phyloP scores from a whole-genome alignment of 495 filamentous ascomycete genomes.

The Aspergillus incahuasiensis region DNA sequence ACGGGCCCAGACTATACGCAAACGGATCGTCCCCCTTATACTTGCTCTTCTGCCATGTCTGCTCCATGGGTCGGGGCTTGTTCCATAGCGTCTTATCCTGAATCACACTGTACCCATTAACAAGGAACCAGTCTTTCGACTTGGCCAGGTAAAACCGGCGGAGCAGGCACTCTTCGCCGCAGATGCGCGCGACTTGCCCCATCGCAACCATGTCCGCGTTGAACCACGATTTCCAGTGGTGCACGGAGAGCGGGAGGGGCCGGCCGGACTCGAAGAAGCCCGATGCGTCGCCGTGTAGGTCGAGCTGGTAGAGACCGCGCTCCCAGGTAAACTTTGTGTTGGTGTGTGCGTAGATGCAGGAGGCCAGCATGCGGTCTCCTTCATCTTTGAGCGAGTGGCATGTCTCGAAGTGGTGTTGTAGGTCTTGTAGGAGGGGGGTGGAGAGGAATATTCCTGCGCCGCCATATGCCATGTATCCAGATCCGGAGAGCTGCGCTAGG shows the following conservation, averaged over 20 bases:
- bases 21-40: slow-evolving; percentile 17
- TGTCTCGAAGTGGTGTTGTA: slow-evolving; percentile 32
- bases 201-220: slow-evolving; percentile 47
- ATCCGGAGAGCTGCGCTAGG: slow-evolving; percentile 41
- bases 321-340: slow-evolving; percentile 46
- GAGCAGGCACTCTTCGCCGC: slow-evolving; percentile 52
- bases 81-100: slow-evolving; percentile 14
- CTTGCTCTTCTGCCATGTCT: slow-evolving; percentile 23
- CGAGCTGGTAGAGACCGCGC: slow-evolving; percentile 48
- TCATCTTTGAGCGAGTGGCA: slow-evolving; percentile 36
- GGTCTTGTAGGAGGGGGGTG: slow-evolving; percentile 36
- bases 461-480: slow-evolving; percentile 49
- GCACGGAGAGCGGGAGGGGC: slow-evolving; percentile 47
- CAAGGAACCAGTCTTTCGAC: slow-evolving; percentile 22
- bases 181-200: slow-evolving; percentile 46
- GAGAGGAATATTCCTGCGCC: slow-evolving; percentile 59
- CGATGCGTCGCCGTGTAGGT: slow-evolving; percentile 45
- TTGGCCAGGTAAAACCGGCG: slow-evolving; percentile 49
- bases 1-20: slow-evolving; percentile 19
- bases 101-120: slow-evolving; percentile 22
- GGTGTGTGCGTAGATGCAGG: slow-evolving; percentile 51
- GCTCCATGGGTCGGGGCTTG: slow-evolving; percentile 21
- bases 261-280: slow-evolving; percentile 55
- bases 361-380: slow-evolving; percentile 44
- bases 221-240: slow-evolving; percentile 58